Percentiles rank a stretch among this genome's conserved stretches.
phyloP scores from a whole-genome alignment of 2,329 filamentous ascomycete genomes.

The Talaromyces atroroseus region DNA sequence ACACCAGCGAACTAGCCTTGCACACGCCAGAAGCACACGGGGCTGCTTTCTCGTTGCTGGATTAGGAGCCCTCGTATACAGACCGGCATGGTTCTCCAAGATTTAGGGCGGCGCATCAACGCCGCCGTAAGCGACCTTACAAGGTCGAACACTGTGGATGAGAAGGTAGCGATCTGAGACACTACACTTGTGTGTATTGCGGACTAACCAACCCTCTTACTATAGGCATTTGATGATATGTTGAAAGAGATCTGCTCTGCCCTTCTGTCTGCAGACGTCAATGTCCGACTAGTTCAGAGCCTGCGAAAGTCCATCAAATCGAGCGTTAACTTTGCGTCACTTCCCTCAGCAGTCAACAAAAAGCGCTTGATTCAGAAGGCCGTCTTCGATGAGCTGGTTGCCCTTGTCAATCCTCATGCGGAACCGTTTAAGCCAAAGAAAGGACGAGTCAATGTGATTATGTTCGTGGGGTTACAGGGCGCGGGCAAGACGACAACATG shows the following conservation, averaged over 20 bases:
- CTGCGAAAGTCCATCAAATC: constrained; percentile 89
- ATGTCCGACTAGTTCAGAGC: constrained; percentile 84
- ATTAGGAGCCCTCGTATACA: not conserved
- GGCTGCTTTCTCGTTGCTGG: not conserved
- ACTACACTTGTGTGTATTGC: not conserved
- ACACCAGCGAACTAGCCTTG: not conserved
- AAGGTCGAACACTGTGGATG: constrained; percentile 85
- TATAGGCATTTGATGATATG: constrained; percentile 90
- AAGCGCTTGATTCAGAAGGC: constrained; percentile 97
- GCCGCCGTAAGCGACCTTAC: constrained; percentile 91
- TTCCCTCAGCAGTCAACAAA: constrained; percentile 90
- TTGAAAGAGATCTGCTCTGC: constrained; percentile 96
- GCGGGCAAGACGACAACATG: constrained; percentile 97
- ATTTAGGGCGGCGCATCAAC: constrained; percentile 97
- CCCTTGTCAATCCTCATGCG: constrained; percentile 89
- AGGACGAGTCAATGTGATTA: constrained; percentile 92
- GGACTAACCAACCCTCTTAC: constrained; percentile 13
- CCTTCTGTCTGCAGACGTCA: constrained; percentile 94
- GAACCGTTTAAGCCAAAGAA: constrained; percentile 97
- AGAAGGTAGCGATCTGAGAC: constrained; percentile 61
- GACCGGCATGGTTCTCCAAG: constrained; percentile 86
- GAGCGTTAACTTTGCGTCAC: constrained; percentile 89
- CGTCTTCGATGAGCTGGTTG: constrained; percentile 94
- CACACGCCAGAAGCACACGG: not conserved
- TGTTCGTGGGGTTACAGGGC: constrained; percentile 98